phyloP scores from a whole-genome alignment of 2,329 filamentous ascomycete genomes.

The Arthrobotrys sinensis region DNA sequence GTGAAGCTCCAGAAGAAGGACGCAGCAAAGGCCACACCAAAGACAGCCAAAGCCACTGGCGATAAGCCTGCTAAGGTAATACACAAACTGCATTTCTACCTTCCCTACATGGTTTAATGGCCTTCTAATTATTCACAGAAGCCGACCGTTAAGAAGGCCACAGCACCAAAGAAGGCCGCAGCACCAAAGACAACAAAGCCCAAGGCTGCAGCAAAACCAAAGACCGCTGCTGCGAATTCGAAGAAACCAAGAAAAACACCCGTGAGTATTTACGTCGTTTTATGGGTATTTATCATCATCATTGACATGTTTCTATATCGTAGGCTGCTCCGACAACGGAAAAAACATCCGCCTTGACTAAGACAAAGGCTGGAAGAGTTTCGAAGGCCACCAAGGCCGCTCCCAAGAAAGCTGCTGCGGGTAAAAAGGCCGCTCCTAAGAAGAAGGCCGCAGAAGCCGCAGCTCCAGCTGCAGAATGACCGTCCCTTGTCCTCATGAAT shows the following conservation, averaged over 20 bases:
- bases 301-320: conserved; percentile 5
- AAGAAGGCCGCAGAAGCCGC: conserved; percentile 47
- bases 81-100: neutral
- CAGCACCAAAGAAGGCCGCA: conserved; percentile 39
- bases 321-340: conserved; percentile 12
- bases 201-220: conserved; percentile 41
- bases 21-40: conserved; percentile 38
- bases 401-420: conserved; percentile 37
- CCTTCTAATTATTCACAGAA: conserved; percentile 20
- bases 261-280: conserved; percentile 10
- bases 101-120: neutral
- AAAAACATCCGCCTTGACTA: conserved; percentile 37
- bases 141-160: conserved; percentile 28
- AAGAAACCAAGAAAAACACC: conserved; percentile 56
- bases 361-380: conserved; percentile 56
- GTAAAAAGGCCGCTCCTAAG: conserved; percentile 41
- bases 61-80: conserved; percentile 51
- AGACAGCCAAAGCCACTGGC: conserved; percentile 31
- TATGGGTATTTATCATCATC: too few relatives aligned
- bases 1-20: conserved; percentile 60
- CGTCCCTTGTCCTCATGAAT: neutral
- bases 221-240: conserved; percentile 45
- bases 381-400: conserved; percentile 46
- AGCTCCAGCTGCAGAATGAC: conserved; percentile 28
- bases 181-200: conserved; percentile 30